phyloP scores from a whole-genome alignment of 1,139 yeast genomes.

The Blastobotrys proliferans region DNA sequence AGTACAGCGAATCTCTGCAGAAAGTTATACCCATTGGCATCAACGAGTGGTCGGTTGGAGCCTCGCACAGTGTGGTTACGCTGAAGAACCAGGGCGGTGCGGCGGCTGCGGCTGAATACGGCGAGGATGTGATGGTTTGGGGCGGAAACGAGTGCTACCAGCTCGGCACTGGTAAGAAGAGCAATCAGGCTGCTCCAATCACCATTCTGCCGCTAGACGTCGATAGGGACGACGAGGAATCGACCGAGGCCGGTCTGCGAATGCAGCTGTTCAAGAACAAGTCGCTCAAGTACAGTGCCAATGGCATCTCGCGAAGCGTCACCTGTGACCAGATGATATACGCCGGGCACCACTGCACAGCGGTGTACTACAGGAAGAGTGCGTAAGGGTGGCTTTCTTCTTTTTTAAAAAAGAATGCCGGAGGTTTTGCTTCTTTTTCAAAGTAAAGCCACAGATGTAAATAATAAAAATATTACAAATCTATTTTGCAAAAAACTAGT shows the following conservation, averaged over 20 bases:
- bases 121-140: conserved; percentile 62
- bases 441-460: too few species aligned
- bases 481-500: too few species aligned
- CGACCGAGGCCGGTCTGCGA: conserved; percentile 41
- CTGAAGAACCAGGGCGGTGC: conserved; percentile 55
- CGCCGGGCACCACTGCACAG: conserved; percentile 62
- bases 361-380: conserved; percentile 45
- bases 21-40: conserved; percentile 45
- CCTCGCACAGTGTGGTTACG: conserved; percentile 61
- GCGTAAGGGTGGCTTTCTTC: too few species aligned
- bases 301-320: conserved; percentile 24
- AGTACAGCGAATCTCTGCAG: conserved; percentile 38
- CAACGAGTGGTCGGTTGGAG: conserved; percentile 55
- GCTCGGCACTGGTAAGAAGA: conserved; percentile 74
- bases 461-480: too few species aligned
- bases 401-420: too few species aligned
- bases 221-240: conserved; percentile 14
- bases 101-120: conserved; percentile 12
- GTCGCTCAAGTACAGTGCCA: conserved; percentile 23
- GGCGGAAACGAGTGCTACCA: conserved; percentile 84
- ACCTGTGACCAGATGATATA: conserved; percentile 51
- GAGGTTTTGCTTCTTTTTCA: too few species aligned
- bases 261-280: conserved; percentile 42
- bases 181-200: conserved; percentile 31
- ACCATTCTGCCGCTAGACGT: conserved; percentile 18